Conservation (phyloP, 2,329 filamentous ascomycete species). For the Talaromyces sp. region DNA sequence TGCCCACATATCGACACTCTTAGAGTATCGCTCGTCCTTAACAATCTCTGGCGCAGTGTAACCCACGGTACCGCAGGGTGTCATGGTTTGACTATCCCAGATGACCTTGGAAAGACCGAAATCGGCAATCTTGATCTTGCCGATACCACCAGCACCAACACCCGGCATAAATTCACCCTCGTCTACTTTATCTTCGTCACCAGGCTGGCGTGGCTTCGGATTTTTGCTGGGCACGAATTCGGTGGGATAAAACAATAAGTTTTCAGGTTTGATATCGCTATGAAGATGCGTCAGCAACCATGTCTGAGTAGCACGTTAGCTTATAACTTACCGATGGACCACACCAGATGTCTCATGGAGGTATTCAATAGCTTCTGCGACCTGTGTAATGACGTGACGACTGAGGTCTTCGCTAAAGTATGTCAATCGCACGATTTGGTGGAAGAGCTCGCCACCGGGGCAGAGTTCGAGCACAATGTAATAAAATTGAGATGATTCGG, state of each 20-base stretch:
- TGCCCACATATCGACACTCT: slow-evolving; percentile 99
- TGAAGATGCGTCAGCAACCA: neutral
- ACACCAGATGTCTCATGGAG: slow-evolving; percentile 92
- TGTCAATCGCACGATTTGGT: slow-evolving; percentile 95
- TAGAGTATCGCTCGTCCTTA: slow-evolving; percentile 97
- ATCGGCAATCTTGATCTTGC: slow-evolving; percentile 93
- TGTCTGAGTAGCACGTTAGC: no score
- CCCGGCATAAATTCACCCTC: slow-evolving; percentile 89
- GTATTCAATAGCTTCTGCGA: slow-evolving; percentile 91
- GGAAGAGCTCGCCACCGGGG: slow-evolving; percentile 92
- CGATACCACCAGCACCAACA: slow-evolving; percentile 82
- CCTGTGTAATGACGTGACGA: slow-evolving; percentile 88
- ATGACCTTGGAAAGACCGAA: slow-evolving; percentile 97
- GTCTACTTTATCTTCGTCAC: slow-evolving; percentile 95
- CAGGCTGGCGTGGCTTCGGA: slow-evolving; percentile 75
- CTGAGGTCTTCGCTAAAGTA: slow-evolving; percentile 97
- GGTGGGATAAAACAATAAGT: slow-evolving; percentile 86
- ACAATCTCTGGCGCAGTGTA: slow-evolving; percentile 98
- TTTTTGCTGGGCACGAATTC: slow-evolving; percentile 75
- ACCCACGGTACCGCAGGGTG: slow-evolving; percentile 95
- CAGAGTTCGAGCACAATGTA: slow-evolving; percentile 96
- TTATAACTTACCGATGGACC: slow-evolving; percentile 76
- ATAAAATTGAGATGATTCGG: slow-evolving; percentile 91
- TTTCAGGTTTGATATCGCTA: slow-evolving; percentile 98
- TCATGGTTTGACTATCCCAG: slow-evolving; percentile 98